Evolutionary conservation across 2,329 filamentous ascomycete species (phyloP), one percentile per base, ranked within the genome.

Genomic region (Aspergillus sp.): DNA sequence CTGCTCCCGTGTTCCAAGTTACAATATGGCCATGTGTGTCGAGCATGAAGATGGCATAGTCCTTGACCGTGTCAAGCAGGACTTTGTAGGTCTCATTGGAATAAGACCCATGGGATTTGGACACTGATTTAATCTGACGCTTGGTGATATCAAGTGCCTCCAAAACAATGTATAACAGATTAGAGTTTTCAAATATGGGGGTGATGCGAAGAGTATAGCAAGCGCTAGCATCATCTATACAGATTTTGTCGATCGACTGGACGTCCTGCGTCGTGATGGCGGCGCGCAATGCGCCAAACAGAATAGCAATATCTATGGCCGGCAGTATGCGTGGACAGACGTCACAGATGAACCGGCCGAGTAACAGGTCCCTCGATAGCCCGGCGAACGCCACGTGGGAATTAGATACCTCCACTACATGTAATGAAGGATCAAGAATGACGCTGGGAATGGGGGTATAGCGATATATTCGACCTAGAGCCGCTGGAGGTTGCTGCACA

Each of bases 31-130:
- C 85, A 3, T 76, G 71, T 0, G 82, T 78, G 55, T 86, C 84
- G 27, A 87, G 78, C 75, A 87, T 83, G 67, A 87, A 88, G 62
- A 88, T 88, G 59, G 85, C 85, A 65, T 86, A 87, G 62, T 87
- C 84, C 71, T 83, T 85, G 66, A 87, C 83, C 0, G 82, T 84
- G 63, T 88, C 82, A 38, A 88, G 78, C 32, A 89, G 76, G 41
- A 87, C 83, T n/a, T 83, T 83, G 68, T 87, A 87, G 4, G 81
- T 81, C 65, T 86, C 83, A 65, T 81, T 82, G 55, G 77, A 71
- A 66, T 82, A 81, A 57, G 80, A 68, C 57, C 81, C 77, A 58
- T 80, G 77, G 41, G 75, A 76, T 10, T 73, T 73, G 25, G 62
- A 41, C 6, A 64, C 32, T 17, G 53, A 21, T 13, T 7, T 32